Base-by-base conservation (phyloP, 2,329 filamentous ascomycete species). In the Hymenotorrendiella dingleyae region DNA sequence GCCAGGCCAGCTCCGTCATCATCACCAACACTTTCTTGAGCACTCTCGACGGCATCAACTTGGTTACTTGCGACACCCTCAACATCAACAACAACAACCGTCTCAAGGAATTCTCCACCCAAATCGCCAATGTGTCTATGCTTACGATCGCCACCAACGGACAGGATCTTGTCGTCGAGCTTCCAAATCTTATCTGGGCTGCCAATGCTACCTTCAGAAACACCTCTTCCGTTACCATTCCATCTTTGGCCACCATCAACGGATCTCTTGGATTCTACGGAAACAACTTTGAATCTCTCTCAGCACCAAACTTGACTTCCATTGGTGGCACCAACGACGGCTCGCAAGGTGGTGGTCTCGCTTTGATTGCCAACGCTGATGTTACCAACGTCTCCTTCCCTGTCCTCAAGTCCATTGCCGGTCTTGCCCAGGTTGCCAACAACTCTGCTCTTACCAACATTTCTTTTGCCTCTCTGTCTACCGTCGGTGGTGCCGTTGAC, bases 51-150 rank as follows among this genome's bases (percentile, higher is more conserved):
- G 89, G 88, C 61, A 85, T 98, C 64, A 84, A 88, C 63, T 74
- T 97, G 52, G 67, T 78, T 51, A 74, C 75, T n/a, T 82, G 88
- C 42, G 74, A 78, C 44, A 73, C 70, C 54, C 78, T 98, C 63
- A 73, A 86, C 64, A 84, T 98, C 67, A 84, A 86, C 76, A 95
- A 95, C 82, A 97, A 97, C 80, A 71, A 70, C 49, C 82, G 84
- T 62, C 75, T 98, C 56, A 78, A 76, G 62, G 73, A 72, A 48
- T 86, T 94, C 70, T 77, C 78, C 62, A 86, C 89, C 66, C 77
- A 84, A 62, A 74, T 97, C 46, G 74, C 74, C 64, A 91, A 86
- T 69, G 77, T 95, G 57, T 84, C 76, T 53, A 65, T 73, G 35
- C 70, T 96, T 40, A 80, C 76, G 59, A 80, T 98, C 62, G 78